A percentile compares a stretch with the other conserved stretches of the same genome.
Evolutionary conservation across 495 filamentous ascomycete species (phyloP).

Genomic region (Penicillium canescens): DNA sequence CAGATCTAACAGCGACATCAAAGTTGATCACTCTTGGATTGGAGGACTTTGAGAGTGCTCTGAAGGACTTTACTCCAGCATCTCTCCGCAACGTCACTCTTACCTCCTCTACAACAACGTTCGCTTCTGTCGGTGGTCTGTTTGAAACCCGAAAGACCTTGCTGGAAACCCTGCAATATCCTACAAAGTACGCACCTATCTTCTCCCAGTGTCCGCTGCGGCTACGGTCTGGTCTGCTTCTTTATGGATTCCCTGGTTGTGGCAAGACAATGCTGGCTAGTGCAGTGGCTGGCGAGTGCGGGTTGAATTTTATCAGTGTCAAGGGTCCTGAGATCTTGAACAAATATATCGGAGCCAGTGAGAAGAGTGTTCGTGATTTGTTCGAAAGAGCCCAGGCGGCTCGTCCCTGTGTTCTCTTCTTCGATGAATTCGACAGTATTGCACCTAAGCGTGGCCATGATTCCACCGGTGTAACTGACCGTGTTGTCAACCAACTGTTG

Average conservation of each 20-base stretch:
- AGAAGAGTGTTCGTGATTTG: slow-evolving; percentile 91
- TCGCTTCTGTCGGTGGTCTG: slow-evolving; percentile 87
- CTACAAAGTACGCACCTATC: slow-evolving; percentile 96
- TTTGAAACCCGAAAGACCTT: slow-evolving; percentile 80
- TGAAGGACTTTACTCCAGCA: slow-evolving; percentile 91
- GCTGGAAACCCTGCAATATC: slow-evolving; percentile 93
- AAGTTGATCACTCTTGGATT: slow-evolving; percentile 60
- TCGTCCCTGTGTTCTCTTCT: slow-evolving; percentile 90
- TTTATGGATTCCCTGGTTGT: slow-evolving; percentile 95
- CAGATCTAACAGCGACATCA: slow-evolving; percentile 31
- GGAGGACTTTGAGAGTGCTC: slow-evolving; percentile 76
- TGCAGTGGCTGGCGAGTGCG: slow-evolving; percentile 93
- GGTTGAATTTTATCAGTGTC: slow-evolving; percentile 96
- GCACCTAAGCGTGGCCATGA: slow-evolving; percentile 97
- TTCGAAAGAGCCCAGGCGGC: slow-evolving; percentile 92
- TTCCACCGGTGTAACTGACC: slow-evolving; percentile 92
- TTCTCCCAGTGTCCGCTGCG: slow-evolving; percentile 94
- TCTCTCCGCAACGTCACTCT: slow-evolving; percentile 92
- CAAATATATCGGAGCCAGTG: slow-evolving; percentile 96
- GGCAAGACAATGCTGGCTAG: slow-evolving; percentile 93
- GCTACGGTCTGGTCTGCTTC: slow-evolving; percentile 82
- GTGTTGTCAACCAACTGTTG: slow-evolving; percentile 96
- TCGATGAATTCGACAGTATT: slow-evolving; percentile 97
- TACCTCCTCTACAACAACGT: slow-evolving; percentile 84
- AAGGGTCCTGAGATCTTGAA: slow-evolving; percentile 98